Evolutionary conservation across 1,284 basidiomycete genomes (phyloP), one percentile per base, ranked within the genome.

Genomic region (Trichosporon sp.): DNA sequence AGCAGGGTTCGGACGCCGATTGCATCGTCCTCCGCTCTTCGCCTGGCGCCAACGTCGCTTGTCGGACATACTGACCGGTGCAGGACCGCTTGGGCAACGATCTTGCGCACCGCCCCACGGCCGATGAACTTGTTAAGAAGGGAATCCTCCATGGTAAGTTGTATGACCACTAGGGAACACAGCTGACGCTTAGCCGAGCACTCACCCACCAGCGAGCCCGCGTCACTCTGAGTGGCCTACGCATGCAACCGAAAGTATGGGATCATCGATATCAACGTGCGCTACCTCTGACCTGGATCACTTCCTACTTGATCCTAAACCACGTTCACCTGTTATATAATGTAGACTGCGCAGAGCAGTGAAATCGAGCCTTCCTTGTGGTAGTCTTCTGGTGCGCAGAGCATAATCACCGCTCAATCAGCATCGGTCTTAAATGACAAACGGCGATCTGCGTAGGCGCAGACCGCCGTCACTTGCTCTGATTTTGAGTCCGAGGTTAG

Each of bases 71-170:
- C 37, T 63, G 59, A 63, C 59, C 31, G 0, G 37, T 31, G 2
- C 78, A 91, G 90, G 88, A 92, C 83, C 90, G 89, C 78, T 87
- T 93, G 63, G 89, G 89, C 70, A 87, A 89, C 70, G 88, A 88
- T 5, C 85, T 93, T 66, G 87, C 88, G 71, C 83, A 88, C 65
- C 87, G 91, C 68, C 91, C 91, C 10, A 87, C 88, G 74, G 85
- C 89, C 6, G 89, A 90, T 66, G 89, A 92, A 74, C 86, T 93
- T 66, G 87, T 92, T 73, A 88, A 90, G 82, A 88, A 88, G 75
- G 91, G 91, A 3, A 92, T 93, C 76, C 84, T 93, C 59, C 84
- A 84, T 67, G 81, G 89, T 89, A 76, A 79, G 85, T 83, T 11
- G 2, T 16, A 10, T 19, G 2, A 10, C 38, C 16, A n/a, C 2